Base-by-base conservation (phyloP, 2,329 filamentous ascomycete genomes). In the Cordyceps farinosa region DNA sequence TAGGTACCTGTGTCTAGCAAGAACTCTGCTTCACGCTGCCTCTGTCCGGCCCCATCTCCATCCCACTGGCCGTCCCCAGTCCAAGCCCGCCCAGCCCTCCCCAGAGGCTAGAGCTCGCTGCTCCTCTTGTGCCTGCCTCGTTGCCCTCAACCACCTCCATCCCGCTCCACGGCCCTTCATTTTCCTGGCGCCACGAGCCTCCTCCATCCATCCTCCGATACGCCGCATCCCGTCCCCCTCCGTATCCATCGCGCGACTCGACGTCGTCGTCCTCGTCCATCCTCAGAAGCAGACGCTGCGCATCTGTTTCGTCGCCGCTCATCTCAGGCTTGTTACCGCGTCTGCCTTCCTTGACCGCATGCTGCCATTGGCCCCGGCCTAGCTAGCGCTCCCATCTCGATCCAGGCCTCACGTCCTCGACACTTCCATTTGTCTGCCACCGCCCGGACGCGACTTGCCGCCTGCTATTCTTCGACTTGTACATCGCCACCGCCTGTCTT, bases 131-230 rank as follows among this genome's bases (percentile, higher is more conserved):
- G 36, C 40, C 50, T 61, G 50, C 42, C 55, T 50, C 30, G 9
- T 32, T 47, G 47, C 38, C 32, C 40, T 47, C 47, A 60, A 52
- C 47, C 57, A 47, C 50, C 58, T 61, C 58, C 51, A 60, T 61
- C 50, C 50, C 58, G 58, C 58, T 53, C 45, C 58, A 61, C 58
- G 58, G 36, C 47, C 27, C 34, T 32, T 61, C 58, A 15, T 61
- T 45, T 53, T 50, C 45, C 58, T 61, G 34, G 58, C 58, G 58
- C 58, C 58, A 61, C 58, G 58, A 53, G 58, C 58, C 38, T 61
- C 58, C 38, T 34, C 38, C 58, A 52, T 53, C 40, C 58, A 61
- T 61, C 58, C 48, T 53, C 58, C 58, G 58, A 61, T 61, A 61
- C 58, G 58, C 58, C 48, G 48, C 56, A 44, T 42, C 47, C 56